Evolutionary conservation across 192 early-diverging fungal species (phyloP), one percentile per base, ranked within the genome.

Genomic region (Linnemannia hyalina): DNA sequence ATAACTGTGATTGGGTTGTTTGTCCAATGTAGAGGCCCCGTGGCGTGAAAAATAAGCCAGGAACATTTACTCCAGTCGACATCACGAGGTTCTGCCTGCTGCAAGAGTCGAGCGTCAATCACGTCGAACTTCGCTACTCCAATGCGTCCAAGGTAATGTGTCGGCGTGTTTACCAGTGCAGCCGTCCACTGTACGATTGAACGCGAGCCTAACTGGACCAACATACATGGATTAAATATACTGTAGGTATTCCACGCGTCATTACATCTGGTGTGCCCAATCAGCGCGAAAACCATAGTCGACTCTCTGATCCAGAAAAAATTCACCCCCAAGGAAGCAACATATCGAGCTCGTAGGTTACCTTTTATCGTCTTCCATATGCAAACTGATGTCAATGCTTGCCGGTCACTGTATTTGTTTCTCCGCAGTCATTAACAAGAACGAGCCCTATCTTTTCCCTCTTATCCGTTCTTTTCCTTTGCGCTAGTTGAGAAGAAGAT

Each of bases 41-140:
- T 23, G 92, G 92, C 4, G 63, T 93, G 60, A 92, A 91, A 71
- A 91, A 92, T 40, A 90, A 88, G 68, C 90, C 92, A 36, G 90
- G 91, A 0, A 93, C 92, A 20, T 90, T 92, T 11, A 78, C 91
- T 20, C 92, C 93, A 6, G 87, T 89, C 20, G 90, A 94, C 72
- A 83, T 94, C 18, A 92, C 93, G 3, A 42, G 47, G 22, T 76
- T 91, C 22, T 83, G 80, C 65, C 41, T 76, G 29, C 36, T 85
- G 18, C 70, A 83, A 32, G 6, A 63, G 13, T 74, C 60, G 60
- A 63, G 78, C 26, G 63, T 36, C 55, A 91, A 93, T 80, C 82
- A 80, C 15, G 63, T 93, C 40, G 91, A 93, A 47, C 78, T 93
- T 52, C 80, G 89, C 0, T 93, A 93, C 77, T 86, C 88, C 35